Evolutionary conservation across 2,329 filamentous ascomycete species (phyloP).

Genomic region (Paracoccidioides lutzii): DNA sequence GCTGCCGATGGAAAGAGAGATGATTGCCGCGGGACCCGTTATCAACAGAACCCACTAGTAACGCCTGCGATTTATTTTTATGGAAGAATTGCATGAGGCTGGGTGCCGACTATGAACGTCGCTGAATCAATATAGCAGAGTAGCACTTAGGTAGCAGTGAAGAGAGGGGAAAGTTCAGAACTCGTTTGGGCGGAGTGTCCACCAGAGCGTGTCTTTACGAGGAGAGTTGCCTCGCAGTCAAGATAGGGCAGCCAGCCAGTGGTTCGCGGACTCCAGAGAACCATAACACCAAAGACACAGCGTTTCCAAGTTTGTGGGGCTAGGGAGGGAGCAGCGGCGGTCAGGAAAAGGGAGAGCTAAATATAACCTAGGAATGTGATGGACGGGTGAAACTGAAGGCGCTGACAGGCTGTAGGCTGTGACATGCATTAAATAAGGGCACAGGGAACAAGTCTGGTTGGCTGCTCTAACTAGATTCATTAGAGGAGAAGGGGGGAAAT

Average conservation of each 20-base stretch:
- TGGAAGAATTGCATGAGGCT: slow-evolving; percentile 13
- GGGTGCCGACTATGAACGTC: background rate
- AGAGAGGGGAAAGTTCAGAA: background rate
- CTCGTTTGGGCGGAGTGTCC: background rate
- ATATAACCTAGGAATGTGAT: slow-evolving; percentile 1
- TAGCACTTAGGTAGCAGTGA: background rate
- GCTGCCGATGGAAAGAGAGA: background rate
- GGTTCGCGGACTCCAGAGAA: background rate
- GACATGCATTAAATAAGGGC: background rate
- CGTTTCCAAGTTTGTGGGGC: background rate
- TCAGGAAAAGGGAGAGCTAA: slow-evolving; percentile 1
- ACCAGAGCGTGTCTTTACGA: background rate
- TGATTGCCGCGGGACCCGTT: slow-evolving; percentile 1
- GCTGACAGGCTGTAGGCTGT: background rate
- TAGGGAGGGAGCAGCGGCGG: background rate
- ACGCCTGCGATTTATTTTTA: slow-evolving; percentile 15
- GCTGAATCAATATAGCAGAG: background rate
- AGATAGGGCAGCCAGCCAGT: background rate
- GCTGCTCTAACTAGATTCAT: background rate
- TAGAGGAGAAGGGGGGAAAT: background rate
- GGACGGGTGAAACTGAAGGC: background rate
- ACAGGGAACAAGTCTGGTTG: background rate
- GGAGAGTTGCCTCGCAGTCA: background rate
- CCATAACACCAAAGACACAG: background rate
- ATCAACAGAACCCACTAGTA: slow-evolving; percentile 7